Base-by-base conservation (phyloP, 306 rosid species). In the Abrus pulchellus region DNA sequence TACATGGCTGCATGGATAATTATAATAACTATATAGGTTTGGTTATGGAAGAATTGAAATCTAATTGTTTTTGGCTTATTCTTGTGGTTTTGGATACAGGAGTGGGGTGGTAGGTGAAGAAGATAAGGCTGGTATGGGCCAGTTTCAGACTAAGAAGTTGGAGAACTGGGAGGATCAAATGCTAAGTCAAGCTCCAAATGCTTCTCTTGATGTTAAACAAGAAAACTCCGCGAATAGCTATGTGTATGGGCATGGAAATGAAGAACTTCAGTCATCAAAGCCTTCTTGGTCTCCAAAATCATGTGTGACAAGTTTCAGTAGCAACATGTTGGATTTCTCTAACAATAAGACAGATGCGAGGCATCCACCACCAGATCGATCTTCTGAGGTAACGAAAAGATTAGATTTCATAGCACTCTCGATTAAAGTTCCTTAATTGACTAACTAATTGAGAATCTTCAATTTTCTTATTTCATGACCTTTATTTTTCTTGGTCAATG, bases 301-400 rank as follows among this genome's bases (percentile, higher is more conserved):
- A 6, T 87, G 97, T 78, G 88, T 92, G 38, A 90, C 96, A 43
- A 92, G 89, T 82, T 94, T 93, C 86, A 92, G 86, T 52, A 92
- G 80, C 86, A 91, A 87, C 89, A 86, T 93, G 86, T 80, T 96
- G 80, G 99, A 96, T 88, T 96, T 96, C 85, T 78, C 99, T 40
- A 88, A 77, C 88, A 87, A 27, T 77, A 91, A 84, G 38, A 49
- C 78, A 0, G 87, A 89, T 69, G 81, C 77, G 9, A 88, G 85
- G 80, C 89, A 83, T 68, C 91, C 86, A 1, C 86, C 88, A 14
- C 88, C 83, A 36, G 96, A 88, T 90, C 94, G 83, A 64, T 87
- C 98, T 68, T 90, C 97, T 49, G 97, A 96, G 98, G 99, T 94
- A 72, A 75, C 55, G 40, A 40, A 65, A 1, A 20, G 3, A 50